phyloP scores from a whole-genome alignment of 106 monocot genomes.

The Acorus calamus region DNA sequence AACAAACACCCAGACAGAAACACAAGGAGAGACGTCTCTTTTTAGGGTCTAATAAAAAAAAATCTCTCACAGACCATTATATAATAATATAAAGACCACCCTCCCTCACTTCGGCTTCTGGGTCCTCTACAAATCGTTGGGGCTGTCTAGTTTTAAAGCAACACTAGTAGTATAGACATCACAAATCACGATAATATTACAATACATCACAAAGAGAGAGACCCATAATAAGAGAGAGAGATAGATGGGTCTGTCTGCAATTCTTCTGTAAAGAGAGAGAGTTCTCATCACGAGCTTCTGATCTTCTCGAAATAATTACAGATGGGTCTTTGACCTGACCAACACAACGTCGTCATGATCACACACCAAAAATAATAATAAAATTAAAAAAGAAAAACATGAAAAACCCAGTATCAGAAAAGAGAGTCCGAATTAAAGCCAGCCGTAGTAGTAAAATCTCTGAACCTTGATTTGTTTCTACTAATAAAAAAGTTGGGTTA shows the following conservation, averaged over 20 bases:
- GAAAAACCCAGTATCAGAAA: no score
- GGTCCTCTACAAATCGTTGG: conserved; percentile 17
- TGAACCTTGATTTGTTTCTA: no score
- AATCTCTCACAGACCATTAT: neutral
- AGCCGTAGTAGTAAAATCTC: no score
- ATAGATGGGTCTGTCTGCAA: conserved; percentile 3
- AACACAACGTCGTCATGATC: no score
- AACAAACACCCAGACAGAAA: no score
- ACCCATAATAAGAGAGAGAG: conserved; percentile 2
- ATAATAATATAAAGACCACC: neutral
- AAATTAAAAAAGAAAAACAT: no score
- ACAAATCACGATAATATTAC: conserved; percentile 19
- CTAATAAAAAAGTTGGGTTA: no score
- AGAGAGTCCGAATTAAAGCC: no score
- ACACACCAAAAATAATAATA: no score
- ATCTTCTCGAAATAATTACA: conserved; percentile 1
- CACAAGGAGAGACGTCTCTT: neutral
- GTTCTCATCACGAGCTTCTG: neutral
- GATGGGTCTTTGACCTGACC: neutral
- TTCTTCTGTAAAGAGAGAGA: neutral
- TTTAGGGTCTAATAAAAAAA: neutral
- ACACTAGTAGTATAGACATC: conserved; percentile 8
- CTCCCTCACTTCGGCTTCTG: neutral
- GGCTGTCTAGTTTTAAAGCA: conserved; percentile 29
- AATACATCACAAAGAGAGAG: neutral